These are phyloP conservation scores for Botryotinia calthae DNA, from an alignment of 2,329 filamentous ascomycete species.

Conservation along the genomic window DNA sequence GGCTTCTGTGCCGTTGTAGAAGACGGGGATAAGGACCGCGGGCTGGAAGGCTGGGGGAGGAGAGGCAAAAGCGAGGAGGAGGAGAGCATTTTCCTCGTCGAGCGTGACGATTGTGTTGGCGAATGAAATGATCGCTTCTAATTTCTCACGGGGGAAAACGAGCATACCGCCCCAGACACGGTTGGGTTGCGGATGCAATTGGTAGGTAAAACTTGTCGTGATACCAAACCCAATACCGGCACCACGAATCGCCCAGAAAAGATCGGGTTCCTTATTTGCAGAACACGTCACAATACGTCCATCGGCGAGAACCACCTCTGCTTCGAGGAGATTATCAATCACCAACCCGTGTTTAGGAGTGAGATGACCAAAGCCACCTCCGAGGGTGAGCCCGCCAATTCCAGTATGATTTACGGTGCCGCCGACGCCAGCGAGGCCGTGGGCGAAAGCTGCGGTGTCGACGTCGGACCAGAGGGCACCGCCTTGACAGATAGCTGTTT, in stretches of 20 bases:
- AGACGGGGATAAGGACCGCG: conserved; percentile 26
- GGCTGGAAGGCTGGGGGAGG: conserved; percentile 20
- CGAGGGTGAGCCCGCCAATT: conserved; percentile 18
- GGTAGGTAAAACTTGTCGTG: conserved; percentile 19
- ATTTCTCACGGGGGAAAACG: conserved; percentile 22
- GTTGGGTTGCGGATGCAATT: conserved; percentile 43
- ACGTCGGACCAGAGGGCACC: conserved; percentile 25
- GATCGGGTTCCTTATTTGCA: conserved; percentile 44
- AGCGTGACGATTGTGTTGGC: conserved; percentile 21
- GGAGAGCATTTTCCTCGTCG: conserved; percentile 12
- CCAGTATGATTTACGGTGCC: conserved; percentile 18
- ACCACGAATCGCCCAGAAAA: conserved; percentile 48
- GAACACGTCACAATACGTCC: conserved; percentile 44
- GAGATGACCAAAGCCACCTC: conserved; percentile 16
- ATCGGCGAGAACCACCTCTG: conserved; percentile 10
- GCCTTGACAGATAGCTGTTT: conserved; percentile 23
- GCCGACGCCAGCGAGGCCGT: conserved; percentile 18
- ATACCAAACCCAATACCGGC: conserved; percentile 16
- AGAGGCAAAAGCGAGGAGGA: conserved; percentile 19
- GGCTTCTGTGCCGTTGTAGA: conserved; percentile 40
- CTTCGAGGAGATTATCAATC: conserved; percentile 21
- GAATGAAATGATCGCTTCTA: conserved; percentile 25
- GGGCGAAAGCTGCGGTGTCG: conserved; percentile 17
- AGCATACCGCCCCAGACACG: conserved; percentile 34
- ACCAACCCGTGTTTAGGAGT: conserved; percentile 18